Base-by-base conservation (phyloP, 352 stramenopile species). In the Phytopythium ostracodes region DNA sequence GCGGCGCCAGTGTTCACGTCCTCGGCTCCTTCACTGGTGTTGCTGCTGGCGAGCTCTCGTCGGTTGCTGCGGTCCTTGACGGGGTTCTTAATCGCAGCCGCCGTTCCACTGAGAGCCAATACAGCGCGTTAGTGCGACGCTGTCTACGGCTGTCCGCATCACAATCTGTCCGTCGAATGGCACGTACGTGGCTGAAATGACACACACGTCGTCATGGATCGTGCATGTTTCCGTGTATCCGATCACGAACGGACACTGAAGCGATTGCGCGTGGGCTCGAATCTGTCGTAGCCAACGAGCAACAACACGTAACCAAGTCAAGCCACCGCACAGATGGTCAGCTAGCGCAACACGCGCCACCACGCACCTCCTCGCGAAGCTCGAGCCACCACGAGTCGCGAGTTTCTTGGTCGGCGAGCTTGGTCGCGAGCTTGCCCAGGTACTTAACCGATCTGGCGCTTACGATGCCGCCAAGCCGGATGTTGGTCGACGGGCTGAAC, bases 321-420 rank as follows among this genome's bases (percentile, higher is more conserved):
- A 27, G 8, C 22, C 11, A 7, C 20, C 22, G 2, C 22, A 53
- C 11, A 20, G 4, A 14, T 36, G 10, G 42, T 18, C 14, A 62
- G 38, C 2, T n/a, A 60, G 8, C 42, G 11, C n/a, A 27, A 49
- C 42, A 17, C 6, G 31, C 11, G 22, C 7, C 6, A 17, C 11
- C 44, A 51, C 57, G 10, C 50, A 92, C 86, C 76, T 99, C 96
- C 79, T 98, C 96, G 33, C 97, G 83, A 8, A 99, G 79, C 66
- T 99, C 96, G 24, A 92, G 86, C 97, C 97, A 99, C 97, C 97
- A 99, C 18, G 92, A 97, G 67, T 99, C 97, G 62, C 97, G 76
- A 1, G 96, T 99, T 65, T 99, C 96, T 63, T 99, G 96, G 72
- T 99, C 97, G 0, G 91, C 96, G 10, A 99, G 70, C 56, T 98